phyloP scores from a whole-genome alignment of 306 rosid species.

The Vigna nakashimae region DNA sequence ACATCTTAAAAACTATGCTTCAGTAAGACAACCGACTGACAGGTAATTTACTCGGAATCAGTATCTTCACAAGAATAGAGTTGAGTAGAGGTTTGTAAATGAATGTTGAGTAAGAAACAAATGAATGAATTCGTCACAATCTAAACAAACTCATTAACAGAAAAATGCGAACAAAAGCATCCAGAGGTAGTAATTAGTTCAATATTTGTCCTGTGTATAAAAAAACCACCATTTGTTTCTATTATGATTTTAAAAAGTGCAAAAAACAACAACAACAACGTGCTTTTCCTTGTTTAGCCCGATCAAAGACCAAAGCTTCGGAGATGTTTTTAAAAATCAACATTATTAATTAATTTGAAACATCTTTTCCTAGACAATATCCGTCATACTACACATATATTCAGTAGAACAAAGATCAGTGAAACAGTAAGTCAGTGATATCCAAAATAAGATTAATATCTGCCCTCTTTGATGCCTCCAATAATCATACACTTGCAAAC shows the following conservation, averaged over 20 bases:
- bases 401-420: slow-evolving; percentile 10
- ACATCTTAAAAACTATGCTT: not conserved
- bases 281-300: not conserved
- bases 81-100: not conserved
- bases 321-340: not conserved
- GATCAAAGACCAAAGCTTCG: not conserved
- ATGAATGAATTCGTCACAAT: not conserved
- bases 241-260: not conserved
- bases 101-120: not conserved
- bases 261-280: no score
- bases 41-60: not conserved
- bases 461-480: not conserved
- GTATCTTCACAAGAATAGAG: not conserved
- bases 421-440: not conserved
- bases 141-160: not conserved
- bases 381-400: not conserved
- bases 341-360: not conserved
- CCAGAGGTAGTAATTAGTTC: not conserved
- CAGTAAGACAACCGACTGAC: not conserved
- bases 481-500: not conserved
- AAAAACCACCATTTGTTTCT: not conserved
- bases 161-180: slow-evolving; percentile 17
- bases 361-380: not conserved
- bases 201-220: not conserved
- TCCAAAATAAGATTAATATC: not conserved